Evolutionary conservation across 306 rosid species (phyloP).

Genomic region (Trichosanthes cucumerina): DNA sequence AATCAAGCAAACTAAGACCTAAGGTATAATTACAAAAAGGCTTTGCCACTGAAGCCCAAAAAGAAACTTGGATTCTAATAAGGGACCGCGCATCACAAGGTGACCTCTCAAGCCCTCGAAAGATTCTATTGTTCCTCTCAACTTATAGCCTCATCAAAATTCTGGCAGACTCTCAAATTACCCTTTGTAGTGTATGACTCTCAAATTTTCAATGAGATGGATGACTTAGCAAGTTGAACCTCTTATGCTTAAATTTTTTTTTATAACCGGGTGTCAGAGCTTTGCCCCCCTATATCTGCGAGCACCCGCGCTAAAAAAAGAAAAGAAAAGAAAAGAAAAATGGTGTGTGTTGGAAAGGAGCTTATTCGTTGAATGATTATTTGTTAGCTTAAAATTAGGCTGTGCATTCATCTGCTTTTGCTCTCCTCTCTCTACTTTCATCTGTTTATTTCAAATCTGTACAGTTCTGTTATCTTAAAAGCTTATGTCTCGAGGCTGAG

Average conservation of each 20-base stretch:
- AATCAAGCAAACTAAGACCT: no score
- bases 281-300: no score
- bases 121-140: no score
- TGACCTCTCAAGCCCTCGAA: no score
- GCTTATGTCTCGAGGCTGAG: neutral
- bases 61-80: no score
- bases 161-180: neutral
- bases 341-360: neutral
- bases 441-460: neutral
- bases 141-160: neutral
- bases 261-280: no score
- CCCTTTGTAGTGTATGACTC: neutral
- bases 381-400: neutral
- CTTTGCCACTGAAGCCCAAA: no score
- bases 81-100: no score
- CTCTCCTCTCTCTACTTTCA: neutral
- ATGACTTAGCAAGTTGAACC: neutral
- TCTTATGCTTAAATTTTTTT: neutral
- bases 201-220: neutral
- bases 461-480: neutral
- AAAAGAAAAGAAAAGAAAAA: no score
- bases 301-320: no score
- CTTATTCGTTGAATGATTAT: neutral
- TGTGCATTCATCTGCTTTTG: neutral
- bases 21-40: no score